These are phyloP conservation scores for Cercospora berteroae DNA, from an alignment of 2,329 filamentous ascomycete species.

Conservation along the genomic window DNA sequence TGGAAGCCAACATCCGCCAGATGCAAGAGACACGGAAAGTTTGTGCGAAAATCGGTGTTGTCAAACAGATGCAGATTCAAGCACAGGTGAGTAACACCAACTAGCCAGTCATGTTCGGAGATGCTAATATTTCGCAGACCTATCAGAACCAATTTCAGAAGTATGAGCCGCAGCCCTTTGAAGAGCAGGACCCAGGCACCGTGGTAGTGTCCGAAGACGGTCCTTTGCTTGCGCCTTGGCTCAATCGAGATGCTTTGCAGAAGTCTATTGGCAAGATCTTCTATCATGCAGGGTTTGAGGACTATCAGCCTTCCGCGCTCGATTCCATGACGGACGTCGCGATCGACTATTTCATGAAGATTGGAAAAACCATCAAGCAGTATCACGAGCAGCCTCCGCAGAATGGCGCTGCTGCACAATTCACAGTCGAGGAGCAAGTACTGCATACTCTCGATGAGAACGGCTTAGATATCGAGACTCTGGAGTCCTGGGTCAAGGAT, in stretches of 20 bases:
- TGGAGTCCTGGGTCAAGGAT: slow-evolving; percentile 87
- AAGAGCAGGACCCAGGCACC: slow-evolving; percentile 82
- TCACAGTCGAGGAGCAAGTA: slow-evolving; percentile 79
- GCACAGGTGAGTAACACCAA: slow-evolving; percentile 56
- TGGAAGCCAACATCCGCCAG: slow-evolving; percentile 88
- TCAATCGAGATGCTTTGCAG: slow-evolving; percentile 80
- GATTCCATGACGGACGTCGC: slow-evolving; percentile 88
- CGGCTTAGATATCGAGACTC: slow-evolving; percentile 73
- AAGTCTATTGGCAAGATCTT: slow-evolving; percentile 92
- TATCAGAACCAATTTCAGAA: slow-evolving; percentile 99
- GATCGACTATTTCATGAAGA: slow-evolving; percentile 82
- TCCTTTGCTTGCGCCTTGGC: slow-evolving; percentile 78
- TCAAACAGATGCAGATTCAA: slow-evolving; percentile 99
- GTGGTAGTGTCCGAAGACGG: slow-evolving; percentile 87
- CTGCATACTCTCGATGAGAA: slow-evolving; percentile 82
- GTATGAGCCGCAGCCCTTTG: slow-evolving; percentile 85
- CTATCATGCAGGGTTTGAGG: slow-evolving; percentile 94
- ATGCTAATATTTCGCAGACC: slow-evolving; percentile 55
- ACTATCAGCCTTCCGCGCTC: slow-evolving; percentile 90
- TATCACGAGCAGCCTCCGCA: slow-evolving; percentile 79
- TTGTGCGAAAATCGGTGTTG: slow-evolving; percentile 92
- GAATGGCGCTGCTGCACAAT: slow-evolving; percentile 54
- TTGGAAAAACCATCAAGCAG: slow-evolving; percentile 73
- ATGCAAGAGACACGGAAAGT: slow-evolving; percentile 97
- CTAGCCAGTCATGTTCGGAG: background rate